Base-by-base conservation (phyloP, 164 flowering plant genomes). In the Aristolochia californica region DNA sequence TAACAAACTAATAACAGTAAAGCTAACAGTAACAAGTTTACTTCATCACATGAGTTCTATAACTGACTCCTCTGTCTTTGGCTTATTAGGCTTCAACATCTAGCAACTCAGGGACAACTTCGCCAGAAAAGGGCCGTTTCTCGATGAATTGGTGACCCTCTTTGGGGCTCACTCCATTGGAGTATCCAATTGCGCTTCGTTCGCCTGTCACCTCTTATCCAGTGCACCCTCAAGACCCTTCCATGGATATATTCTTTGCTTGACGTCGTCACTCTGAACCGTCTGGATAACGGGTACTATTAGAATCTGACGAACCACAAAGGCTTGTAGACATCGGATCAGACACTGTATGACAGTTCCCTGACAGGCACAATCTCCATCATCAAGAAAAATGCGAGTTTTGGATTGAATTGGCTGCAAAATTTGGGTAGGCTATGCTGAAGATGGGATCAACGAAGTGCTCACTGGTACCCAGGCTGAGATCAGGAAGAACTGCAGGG, bases 341-440 rank as follows among this genome's bases (percentile, higher is more conserved):
- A 62, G 18, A 49, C 65, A 8, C 59, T 62, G 18, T 22, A n/a
- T 14, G 45, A 40, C 44, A 20, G 45, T 7, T 1, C 65, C 0
- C 23, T 51, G 13, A 22, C 57, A 44, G 59, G 53, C 14, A 8
- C n/a, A n/a, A n/a, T n/a, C n/a, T n/a, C n/a, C n/a, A n/a, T n/a
- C n/a, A n/a, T n/a, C n/a, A n/a, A n/a, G n/a, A n/a, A n/a, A n/a
- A n/a, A n/a, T n/a, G n/a, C n/a, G n/a, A n/a, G n/a, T n/a, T n/a
- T n/a, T n/a, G n/a, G n/a, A n/a, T 44, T 1, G 72, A 0, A 55
- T 68, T 0, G 85, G 80, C 67, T 80, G 75, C 50, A 59, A 30
- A 12, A 18, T 56, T 55, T 43, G 66, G 48, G 0, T 2, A 5
- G 20, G 66, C 66, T 5, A 63, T 63, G 66, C 55, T 63, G 55